Evolutionary conservation across 192 early-diverging fungal species (phyloP), one percentile per base, ranked within the genome.

Genomic region (Spizellomyces sp.): DNA sequence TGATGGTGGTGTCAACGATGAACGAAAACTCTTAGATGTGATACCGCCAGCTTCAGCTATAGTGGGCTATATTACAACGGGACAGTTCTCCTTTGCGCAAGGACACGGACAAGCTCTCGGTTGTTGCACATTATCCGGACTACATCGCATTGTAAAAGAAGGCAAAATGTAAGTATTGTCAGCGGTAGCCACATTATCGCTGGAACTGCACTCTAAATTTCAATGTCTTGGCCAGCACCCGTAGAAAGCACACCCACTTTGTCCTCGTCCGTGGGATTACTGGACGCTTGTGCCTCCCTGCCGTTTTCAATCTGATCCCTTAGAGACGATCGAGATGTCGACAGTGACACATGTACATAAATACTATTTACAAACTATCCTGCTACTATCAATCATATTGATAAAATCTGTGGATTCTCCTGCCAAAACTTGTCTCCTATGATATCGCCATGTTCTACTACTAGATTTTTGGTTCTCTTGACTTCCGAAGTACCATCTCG

Each of bases 41-140:
- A 45, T 75, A 19, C 80, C 82, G 10, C 71, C 72, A 54, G 15
- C 75, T 6, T 67, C 71, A 5, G 61, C 67, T 8, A 65, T 87
- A 17, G 81, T 94, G 66, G 92, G 92, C 12, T 91, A 89, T 72
- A 70, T 92, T 15, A 92, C 90, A 2, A 87, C 86, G 9, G 91
- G 91, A 5, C 77, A 85, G 9, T 93, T 85, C 63, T 90, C 90
- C 17, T 81, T 89, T 45, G 77, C 77, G 15, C 66, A 80, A 19
- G 92, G 91, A 17, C 69, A 86, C 41, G 86, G 84, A 21, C 80
- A 79, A 46, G 90, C 86, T 10, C 83, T 92, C 44, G 92, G 87
- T 52, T 86, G 83, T 69, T 90, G 89, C 62, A 75, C 81, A 45
- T 50, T 89, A 0, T 52, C 67, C 1, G 85, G 84, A 1, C 52